Evolutionary conservation across 257 asterid species (phyloP).

Genomic region (Mentha longifolia): DNA sequence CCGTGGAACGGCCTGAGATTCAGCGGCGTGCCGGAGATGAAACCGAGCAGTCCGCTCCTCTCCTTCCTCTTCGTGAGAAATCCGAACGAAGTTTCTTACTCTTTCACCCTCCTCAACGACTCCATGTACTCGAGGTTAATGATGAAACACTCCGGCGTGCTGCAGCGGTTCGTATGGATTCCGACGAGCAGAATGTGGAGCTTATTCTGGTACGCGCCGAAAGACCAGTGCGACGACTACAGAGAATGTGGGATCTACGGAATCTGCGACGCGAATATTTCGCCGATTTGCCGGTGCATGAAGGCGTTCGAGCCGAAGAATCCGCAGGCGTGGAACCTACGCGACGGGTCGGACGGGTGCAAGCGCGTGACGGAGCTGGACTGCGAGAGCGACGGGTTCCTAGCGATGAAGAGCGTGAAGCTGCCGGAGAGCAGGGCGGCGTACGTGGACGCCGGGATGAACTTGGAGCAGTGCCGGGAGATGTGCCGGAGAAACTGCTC

Average conservation of each 20-base stretch:
- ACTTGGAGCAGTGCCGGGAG: conserved; percentile 48
- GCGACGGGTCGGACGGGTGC: conserved; percentile 89
- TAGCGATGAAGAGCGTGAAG: conserved; percentile 52
- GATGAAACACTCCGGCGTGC: conserved; percentile 37
- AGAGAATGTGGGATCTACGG: conserved; percentile 77
- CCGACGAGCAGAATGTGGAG: conserved; percentile 59
- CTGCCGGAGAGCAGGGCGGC: conserved; percentile 73
- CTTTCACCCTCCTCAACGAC: conserved; percentile 44
- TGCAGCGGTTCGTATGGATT: conserved; percentile 72
- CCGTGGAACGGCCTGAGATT: conserved; percentile 89
- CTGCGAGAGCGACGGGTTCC: conserved; percentile 61
- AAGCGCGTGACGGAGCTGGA: conserved; percentile 46
- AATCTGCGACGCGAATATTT: conserved; percentile 66
- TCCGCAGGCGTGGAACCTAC: conserved; percentile 66
- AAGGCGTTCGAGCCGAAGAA: conserved; percentile 64
- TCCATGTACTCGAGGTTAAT: conserved; percentile 62
- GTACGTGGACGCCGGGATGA: conserved; percentile 50
- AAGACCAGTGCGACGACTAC: conserved; percentile 78
- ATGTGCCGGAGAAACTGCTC: conserved; percentile 69
- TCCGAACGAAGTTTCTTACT: conserved; percentile 48
- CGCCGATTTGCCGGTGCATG: conserved; percentile 78
- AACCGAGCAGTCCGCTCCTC: conserved; percentile 42
- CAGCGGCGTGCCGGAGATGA: conserved; percentile 94
- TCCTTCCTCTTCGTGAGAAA: conserved; percentile 47
- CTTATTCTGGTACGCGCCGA: conserved; percentile 77